A percentile compares a stretch with the other conserved stretches of the same genome.
phyloP scores from a whole-genome alignment of 2,329 filamentous ascomycete genomes.

The Aspergillus glaucus region DNA sequence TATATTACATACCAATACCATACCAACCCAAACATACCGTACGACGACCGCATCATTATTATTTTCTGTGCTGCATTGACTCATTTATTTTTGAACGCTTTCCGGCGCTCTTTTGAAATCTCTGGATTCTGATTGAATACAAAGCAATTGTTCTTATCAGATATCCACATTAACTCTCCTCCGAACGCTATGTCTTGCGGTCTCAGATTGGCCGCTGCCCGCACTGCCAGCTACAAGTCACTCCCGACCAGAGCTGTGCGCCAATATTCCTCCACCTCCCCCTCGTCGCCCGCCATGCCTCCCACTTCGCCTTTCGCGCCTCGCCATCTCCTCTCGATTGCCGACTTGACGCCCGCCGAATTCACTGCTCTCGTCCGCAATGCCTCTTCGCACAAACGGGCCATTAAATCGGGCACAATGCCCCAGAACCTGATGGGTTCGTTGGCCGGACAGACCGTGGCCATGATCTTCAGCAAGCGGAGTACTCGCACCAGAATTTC shows the following conservation, averaged over 20 bases:
- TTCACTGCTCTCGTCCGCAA: constrained; percentile 76
- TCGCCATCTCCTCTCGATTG: constrained; percentile 86
- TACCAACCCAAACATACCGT: constrained; percentile 14
- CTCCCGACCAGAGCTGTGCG: constrained; percentile 16
- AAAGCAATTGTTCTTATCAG: too few relatives aligned
- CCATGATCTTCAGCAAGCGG: constrained; percentile 95
- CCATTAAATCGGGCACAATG: constrained; percentile 63
- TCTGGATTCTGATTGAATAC: too few relatives aligned
- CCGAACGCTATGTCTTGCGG: constrained; percentile 19
- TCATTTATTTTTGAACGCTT: not conserved
- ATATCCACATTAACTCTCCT: too few relatives aligned
- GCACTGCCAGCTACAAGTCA: constrained; percentile 3
- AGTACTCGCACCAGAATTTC: constrained; percentile 90
- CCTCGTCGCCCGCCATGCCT: constrained; percentile 26
- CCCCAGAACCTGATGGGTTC: constrained; percentile 55
- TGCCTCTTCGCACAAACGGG: constrained; percentile 68
- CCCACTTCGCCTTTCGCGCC: constrained; percentile 56
- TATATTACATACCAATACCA: not conserved
- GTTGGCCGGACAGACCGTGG: constrained; percentile 72
- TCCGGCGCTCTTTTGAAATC: not conserved
- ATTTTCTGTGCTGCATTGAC: not conserved
- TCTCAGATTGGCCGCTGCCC: constrained; percentile 17
- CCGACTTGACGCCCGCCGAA: constrained; percentile 73
- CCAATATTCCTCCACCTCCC: constrained; percentile 21
- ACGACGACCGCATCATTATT: constrained; percentile 2